phyloP scores from a whole-genome alignment of 441 rosid species.

The Brassica balearica region DNA sequence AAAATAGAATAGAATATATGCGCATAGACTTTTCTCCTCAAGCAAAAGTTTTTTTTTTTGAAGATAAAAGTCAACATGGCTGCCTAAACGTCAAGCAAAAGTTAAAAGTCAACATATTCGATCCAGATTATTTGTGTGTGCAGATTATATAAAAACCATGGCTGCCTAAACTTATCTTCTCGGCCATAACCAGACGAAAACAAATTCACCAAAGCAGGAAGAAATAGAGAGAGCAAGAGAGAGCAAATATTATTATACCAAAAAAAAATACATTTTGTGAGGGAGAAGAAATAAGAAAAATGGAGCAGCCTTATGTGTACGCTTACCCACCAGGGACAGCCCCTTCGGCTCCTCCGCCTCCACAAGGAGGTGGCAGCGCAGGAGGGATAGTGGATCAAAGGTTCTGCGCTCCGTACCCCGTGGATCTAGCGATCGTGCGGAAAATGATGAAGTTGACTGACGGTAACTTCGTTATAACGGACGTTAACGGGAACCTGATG shows the following conservation, averaged over 20 bases:
- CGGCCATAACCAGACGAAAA: constrained; percentile 20
- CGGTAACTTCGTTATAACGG: constrained; percentile 56
- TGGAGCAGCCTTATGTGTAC: constrained; percentile 39
- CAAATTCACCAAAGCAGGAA: background rate
- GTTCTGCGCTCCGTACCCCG: constrained; percentile 50
- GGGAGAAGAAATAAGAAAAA: constrained; percentile 13
- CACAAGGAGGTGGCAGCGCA: constrained; percentile 3
- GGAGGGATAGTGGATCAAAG: constrained; percentile 46
- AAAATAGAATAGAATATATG: background rate
- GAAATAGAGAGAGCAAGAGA: background rate
- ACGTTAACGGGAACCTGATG: constrained; percentile 49
- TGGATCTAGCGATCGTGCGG: constrained; percentile 50
- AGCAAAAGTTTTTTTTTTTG: too few relatives aligned
- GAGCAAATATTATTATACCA: background rate
- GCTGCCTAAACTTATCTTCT: constrained; percentile 6
- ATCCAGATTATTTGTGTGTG: background rate
- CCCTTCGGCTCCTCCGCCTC: constrained; percentile 25
- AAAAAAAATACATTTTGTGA: background rate
- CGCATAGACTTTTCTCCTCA: constrained; percentile 3
- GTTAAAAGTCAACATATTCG: constrained; percentile 9
- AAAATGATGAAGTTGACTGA: constrained; percentile 46
- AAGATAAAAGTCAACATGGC: background rate
- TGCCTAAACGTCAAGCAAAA: background rate
- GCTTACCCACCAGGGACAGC: constrained; percentile 36
- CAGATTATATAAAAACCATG: background rate